Conservation (phyloP, 768 basidiomycete species). For the Rhizopogon roseolus region DNA sequence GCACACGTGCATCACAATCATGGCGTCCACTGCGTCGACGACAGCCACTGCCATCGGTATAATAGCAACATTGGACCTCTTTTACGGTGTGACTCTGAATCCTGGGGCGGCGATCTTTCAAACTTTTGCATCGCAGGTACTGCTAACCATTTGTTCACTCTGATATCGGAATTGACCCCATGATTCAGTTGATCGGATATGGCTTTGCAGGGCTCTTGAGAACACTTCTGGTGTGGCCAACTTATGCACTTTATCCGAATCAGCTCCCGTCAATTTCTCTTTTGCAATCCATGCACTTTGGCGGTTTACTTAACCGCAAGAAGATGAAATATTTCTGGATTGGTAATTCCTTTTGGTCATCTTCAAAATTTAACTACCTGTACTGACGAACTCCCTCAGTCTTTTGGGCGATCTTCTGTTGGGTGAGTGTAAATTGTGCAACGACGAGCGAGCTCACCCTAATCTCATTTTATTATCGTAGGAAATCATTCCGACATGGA, state of each 20-base stretch:
- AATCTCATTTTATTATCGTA: neutral
- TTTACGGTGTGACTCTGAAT: slow-evolving; percentile 46
- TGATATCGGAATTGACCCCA: slow-evolving; percentile 1
- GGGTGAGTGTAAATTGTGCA: slow-evolving; percentile 26
- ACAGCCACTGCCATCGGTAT: slow-evolving; percentile 56
- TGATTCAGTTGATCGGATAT: slow-evolving; percentile 32
- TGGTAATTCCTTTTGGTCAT: slow-evolving; percentile 21
- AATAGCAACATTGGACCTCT: slow-evolving; percentile 55
- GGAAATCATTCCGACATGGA: slow-evolving; percentile 12
- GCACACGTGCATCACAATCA: slow-evolving; percentile 59
- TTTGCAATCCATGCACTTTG: slow-evolving; percentile 49
- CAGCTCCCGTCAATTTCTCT: slow-evolving; percentile 50
- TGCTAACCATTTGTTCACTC: slow-evolving; percentile 19
- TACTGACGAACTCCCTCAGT: slow-evolving; percentile 9
- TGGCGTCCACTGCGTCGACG: slow-evolving; percentile 53
- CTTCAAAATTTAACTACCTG: neutral
- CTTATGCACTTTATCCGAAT: slow-evolving; percentile 49
- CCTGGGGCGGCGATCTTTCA: slow-evolving; percentile 50
- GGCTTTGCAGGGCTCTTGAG: slow-evolving; percentile 37
- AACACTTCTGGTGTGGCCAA: slow-evolving; percentile 46
- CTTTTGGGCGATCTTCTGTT: slow-evolving; percentile 42
- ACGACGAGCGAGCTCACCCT: neutral
- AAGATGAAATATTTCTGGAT: slow-evolving; percentile 53
- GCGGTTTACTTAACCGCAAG: slow-evolving; percentile 45
- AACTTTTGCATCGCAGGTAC: slow-evolving; percentile 43